Conservation (phyloP, 805 yeast species). For the Saccharomycopsis synnaedendra region DNA sequence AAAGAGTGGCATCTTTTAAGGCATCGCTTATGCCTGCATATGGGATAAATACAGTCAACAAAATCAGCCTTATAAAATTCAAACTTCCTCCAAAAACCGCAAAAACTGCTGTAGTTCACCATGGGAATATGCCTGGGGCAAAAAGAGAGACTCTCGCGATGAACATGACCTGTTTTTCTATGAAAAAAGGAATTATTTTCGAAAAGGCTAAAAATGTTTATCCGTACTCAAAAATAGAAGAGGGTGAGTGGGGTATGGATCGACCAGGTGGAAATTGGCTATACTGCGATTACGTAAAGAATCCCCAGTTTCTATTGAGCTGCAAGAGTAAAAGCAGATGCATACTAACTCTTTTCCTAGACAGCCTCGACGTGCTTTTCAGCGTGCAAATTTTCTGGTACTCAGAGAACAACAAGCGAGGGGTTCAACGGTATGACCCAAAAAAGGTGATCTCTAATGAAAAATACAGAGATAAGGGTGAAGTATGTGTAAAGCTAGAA, state of each 20-base stretch:
- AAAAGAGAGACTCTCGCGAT: not conserved
- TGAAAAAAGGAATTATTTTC: slow-evolving; percentile 16
- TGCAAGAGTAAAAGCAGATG: slow-evolving; percentile 15
- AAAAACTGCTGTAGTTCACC: slow-evolving; percentile 22
- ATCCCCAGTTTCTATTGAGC: slow-evolving; percentile 41
- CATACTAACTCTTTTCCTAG: slow-evolving; percentile 19
- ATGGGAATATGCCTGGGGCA: too few species aligned
- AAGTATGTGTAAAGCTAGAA: slow-evolving; percentile 19
- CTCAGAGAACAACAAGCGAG: slow-evolving; percentile 20
- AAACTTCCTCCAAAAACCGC: slow-evolving; percentile 20
- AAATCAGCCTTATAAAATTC: slow-evolving; percentile 27
- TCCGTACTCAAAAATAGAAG: slow-evolving; percentile 17
- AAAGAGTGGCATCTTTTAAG: slow-evolving; percentile 21
- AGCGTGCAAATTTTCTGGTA: slow-evolving; percentile 35
- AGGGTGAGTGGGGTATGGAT: slow-evolving; percentile 30
- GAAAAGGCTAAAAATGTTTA: slow-evolving; percentile 24
- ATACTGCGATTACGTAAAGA: slow-evolving; percentile 31
- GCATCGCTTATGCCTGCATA: slow-evolving; percentile 7
- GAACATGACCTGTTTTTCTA: slow-evolving; percentile 2
- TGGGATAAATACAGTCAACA: slow-evolving; percentile 22
- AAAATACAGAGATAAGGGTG: slow-evolving; percentile 24
- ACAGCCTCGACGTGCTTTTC: slow-evolving; percentile 22
- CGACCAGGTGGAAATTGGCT: slow-evolving; percentile 48
- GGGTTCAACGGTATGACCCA: slow-evolving; percentile 21
- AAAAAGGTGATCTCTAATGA: slow-evolving; percentile 25